Evolutionary conservation across 2,329 filamentous ascomycete genomes (phyloP), one percentile per base, ranked within the genome.

Genomic region (Diaporthe vaccinii): DNA sequence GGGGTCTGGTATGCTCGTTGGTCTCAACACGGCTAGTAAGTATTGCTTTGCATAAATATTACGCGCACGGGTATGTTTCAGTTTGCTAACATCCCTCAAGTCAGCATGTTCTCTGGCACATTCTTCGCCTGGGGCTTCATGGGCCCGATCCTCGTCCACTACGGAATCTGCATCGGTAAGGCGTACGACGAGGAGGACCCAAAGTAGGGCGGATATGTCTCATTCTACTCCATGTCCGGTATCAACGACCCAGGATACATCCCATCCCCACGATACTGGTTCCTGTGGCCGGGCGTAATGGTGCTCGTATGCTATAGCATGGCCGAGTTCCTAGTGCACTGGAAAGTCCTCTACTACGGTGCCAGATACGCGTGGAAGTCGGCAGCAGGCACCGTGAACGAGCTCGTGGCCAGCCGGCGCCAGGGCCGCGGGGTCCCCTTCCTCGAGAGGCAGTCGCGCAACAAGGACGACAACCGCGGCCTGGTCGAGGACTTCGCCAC

Each of bases 1-100:
- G 74, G 89, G 89, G 25, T 87, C 86, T 58, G 89, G 89, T 58
- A 90, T 91, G 83, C 86, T 91, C 55, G 89, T 91, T 77, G 89
- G 89, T 74, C 84, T 91, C 76, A 91, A 92, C 81, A 86, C 89
- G 36, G 87, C 89, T 57, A 83, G 62, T 67, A 49, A 49, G 61
- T 49, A 36, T 31, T 25, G 1, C 25, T 22, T 31, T n/a, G 4
- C 28, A 4, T 9, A 17, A 46, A 22, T 49, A 34, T 67, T 4
- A 67, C 25, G 28, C 4, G n/a, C 28, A 34, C 1, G 3, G 25
- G 1, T 22, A 44, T 6, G 9, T 17, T 10, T 22, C 8, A 22
- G 14, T 49, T 20, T 12, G 41, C 61, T 65, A 15, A 65, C 28
- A 49, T 14, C 9, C 41, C 15, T 49, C 10, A 46, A 65, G 61